These are phyloP conservation scores for Sporothrix pseudoabietina DNA, from an alignment of 2,329 filamentous ascomycete genomes.

Conservation along the genomic window DNA sequence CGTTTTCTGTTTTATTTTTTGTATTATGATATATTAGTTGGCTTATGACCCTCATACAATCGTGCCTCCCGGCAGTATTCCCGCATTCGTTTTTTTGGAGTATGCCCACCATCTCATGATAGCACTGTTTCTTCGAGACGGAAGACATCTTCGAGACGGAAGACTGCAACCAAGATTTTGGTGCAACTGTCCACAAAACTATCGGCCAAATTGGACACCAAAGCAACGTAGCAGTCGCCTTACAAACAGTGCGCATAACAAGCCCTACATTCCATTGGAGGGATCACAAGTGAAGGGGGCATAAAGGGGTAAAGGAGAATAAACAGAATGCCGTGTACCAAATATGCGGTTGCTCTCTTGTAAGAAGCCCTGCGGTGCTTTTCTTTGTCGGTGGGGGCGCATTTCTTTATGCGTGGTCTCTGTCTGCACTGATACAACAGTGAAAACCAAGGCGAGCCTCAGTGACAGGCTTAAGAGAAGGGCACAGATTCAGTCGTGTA, in stretches of 20 bases:
- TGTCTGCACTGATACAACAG: not conserved
- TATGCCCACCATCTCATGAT: not conserved
- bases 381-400: not conserved
- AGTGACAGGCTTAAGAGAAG: not conserved
- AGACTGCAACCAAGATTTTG: not conserved
- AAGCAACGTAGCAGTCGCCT: slow-evolving; percentile 20
- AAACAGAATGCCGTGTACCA: not conserved
- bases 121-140: too few species aligned
- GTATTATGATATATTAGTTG: not conserved
- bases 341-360: not conserved
- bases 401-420: not conserved
- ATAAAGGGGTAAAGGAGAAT: not conserved
- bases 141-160: not conserved
- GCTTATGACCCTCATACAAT: not conserved
- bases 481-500: not conserved
- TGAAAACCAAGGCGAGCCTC: not conserved
- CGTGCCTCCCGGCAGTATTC: slow-evolving; percentile 16
- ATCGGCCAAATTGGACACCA: not conserved
- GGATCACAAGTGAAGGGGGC: not conserved
- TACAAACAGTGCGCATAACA: not conserved
- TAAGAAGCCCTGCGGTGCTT: not conserved
- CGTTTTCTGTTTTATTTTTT: not conserved
- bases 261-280: too few species aligned
- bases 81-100: not conserved
- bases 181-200: not conserved